A percentile compares a stretch with the other conserved stretches of the same genome.
Evolutionary conservation across 129 eudicot species (phyloP).

Genomic region (Rutidosis leptorrhynchoides): DNA sequence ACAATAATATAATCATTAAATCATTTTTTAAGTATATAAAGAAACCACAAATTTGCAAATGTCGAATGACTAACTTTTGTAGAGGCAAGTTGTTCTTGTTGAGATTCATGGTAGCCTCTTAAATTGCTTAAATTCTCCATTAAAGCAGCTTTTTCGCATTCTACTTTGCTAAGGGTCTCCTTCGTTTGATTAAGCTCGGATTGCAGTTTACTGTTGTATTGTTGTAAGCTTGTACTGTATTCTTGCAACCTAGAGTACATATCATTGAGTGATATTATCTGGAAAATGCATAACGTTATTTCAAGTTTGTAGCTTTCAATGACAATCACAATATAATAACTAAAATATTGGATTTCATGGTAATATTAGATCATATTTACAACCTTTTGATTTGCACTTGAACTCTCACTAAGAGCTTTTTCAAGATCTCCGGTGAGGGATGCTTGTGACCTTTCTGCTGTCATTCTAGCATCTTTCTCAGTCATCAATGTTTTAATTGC

Average conservation of each 20-base stretch:
- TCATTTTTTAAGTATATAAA: constrained; percentile 8
- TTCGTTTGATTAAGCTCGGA: constrained; percentile 72
- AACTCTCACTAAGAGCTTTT: constrained; percentile 59
- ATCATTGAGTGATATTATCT: constrained; percentile 73
- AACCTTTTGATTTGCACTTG: constrained; percentile 68
- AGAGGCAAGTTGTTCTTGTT: constrained; percentile 69
- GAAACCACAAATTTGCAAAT: background rate
- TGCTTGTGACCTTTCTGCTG: constrained; percentile 62
- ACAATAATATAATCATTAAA: background rate
- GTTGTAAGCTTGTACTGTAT: constrained; percentile 86
- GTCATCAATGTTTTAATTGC: constrained; percentile 57
- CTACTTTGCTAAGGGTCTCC: constrained; percentile 74
- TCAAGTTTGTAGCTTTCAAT: background rate
- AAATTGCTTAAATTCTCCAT: constrained; percentile 75
- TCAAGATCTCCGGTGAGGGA: constrained; percentile 73
- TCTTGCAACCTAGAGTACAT: constrained; percentile 88
- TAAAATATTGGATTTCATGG: background rate
- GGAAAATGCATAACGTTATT: constrained; percentile 10
- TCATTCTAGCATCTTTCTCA: constrained; percentile 69
- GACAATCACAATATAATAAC: background rate
- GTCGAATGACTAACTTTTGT: constrained; percentile 47
- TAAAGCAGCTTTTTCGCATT: constrained; percentile 74
- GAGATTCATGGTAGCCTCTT: constrained; percentile 70
- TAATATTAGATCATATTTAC: background rate
- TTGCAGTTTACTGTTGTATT: constrained; percentile 88